phyloP scores from a whole-genome alignment of 345 rosid species.

The Noccaea bulbosa region DNA sequence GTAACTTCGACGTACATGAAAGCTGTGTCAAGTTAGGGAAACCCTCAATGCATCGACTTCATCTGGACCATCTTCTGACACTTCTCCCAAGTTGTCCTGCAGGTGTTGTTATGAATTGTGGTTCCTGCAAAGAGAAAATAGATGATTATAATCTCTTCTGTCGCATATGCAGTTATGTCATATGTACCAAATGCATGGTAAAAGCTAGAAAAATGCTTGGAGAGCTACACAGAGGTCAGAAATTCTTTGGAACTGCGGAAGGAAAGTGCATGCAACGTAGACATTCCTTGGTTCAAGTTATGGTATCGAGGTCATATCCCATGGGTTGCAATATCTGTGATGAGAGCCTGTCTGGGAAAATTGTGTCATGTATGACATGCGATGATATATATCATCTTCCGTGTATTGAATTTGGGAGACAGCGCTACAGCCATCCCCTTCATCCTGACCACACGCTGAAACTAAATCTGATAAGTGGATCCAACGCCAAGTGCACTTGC shows the following conservation, averaged over 20 bases:
- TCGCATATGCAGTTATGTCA: neutral
- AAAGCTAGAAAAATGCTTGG: neutral
- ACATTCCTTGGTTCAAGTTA: neutral
- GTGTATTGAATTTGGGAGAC: neutral
- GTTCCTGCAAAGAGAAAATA: too few species aligned
- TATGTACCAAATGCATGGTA: neutral
- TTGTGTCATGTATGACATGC: neutral
- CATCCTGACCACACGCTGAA: conserved; percentile 1
- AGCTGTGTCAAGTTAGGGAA: too few species aligned
- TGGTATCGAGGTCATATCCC: neutral
- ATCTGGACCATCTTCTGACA: too few species aligned
- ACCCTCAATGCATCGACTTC: too few species aligned
- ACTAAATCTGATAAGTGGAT: neutral
- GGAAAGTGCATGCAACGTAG: neutral
- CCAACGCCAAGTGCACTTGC: neutral
- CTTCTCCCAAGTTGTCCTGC: too few species aligned
- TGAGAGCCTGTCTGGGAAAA: neutral
- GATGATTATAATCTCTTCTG: too few species aligned
- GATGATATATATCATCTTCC: neutral
- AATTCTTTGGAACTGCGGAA: neutral
- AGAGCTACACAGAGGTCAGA: neutral
- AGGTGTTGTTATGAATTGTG: too few species aligned
- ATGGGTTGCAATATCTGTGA: neutral
- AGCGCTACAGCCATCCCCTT: too few species aligned
- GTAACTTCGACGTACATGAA: too few species aligned